Evolutionary conservation across 1,284 basidiomycete genomes (phyloP).

Genomic region (Trichosporon sp.): DNA sequence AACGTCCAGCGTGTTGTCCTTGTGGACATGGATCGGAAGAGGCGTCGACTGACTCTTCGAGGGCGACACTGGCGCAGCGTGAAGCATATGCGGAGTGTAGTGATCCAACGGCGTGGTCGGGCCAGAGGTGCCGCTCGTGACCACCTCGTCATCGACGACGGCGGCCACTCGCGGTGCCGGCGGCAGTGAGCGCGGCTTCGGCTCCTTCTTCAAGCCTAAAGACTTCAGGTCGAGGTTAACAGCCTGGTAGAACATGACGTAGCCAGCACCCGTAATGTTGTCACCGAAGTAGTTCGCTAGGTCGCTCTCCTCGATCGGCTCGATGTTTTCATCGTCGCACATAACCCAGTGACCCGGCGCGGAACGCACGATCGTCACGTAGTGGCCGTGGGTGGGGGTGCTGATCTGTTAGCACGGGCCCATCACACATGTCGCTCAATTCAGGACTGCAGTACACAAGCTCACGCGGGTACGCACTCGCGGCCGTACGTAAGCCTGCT

Average conservation of each 20-base stretch:
- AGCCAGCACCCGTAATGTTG: constrained; percentile 77
- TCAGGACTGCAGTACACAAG: not conserved
- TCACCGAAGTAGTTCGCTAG: constrained; percentile 94
- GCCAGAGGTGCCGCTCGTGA: not conserved
- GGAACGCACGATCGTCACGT: constrained; percentile 88
- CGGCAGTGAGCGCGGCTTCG: constrained; percentile 7
- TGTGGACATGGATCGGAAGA: not conserved
- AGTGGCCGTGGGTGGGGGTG: constrained; percentile 94
- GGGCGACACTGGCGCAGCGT: not conserved
- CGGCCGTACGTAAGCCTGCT: not conserved
- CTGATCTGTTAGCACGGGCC: constrained; percentile 48
- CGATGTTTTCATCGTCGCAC: constrained; percentile 93
- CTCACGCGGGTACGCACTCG: not conserved
- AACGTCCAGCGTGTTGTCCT: not conserved
- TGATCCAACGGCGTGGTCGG: not conserved
- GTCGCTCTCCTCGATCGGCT: constrained; percentile 77
- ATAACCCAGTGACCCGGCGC: constrained; percentile 72
- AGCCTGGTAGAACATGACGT: constrained; percentile 96
- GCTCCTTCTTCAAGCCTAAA: constrained; percentile 54
- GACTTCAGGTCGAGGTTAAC: constrained; percentile 68
- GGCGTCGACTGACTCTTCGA: not conserved
- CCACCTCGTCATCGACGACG: constrained; percentile 4
- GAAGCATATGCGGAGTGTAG: not conserved
- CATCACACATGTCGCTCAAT: not conserved
- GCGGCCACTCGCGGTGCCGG: not conserved